phyloP scores from a whole-genome alignment of 768 basidiomycete species.

The Macrocybe gigantea region DNA sequence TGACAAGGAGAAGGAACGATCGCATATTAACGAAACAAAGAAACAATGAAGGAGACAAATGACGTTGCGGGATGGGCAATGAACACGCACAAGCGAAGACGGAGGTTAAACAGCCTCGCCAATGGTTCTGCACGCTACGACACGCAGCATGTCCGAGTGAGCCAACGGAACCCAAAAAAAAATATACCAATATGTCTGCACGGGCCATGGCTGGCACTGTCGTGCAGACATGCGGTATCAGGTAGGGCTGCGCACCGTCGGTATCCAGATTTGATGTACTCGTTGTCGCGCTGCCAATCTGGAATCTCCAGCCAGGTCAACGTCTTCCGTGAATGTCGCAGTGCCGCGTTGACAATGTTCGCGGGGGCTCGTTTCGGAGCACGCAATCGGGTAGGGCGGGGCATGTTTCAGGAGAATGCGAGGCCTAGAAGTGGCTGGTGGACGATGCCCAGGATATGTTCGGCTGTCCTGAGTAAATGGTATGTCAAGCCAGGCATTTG shows the following conservation, averaged over 20 bases:
- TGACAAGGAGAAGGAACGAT: slow-evolving; percentile 14
- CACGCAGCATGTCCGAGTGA: neutral
- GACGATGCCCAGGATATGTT: no score
- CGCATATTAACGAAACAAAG: no score
- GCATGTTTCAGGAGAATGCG: neutral
- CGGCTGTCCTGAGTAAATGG: no score
- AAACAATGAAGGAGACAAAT: slow-evolving; percentile 8
- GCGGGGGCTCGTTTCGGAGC: slow-evolving; percentile 1
- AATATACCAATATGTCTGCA: neutral
- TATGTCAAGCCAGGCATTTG: no score
- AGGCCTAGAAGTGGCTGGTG: no score
- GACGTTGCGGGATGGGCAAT: slow-evolving; percentile 11
- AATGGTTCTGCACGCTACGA: slow-evolving; percentile 50
- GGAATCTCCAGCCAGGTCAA: slow-evolving; percentile 54
- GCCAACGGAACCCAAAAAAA: slow-evolving; percentile 5
- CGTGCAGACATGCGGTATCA: no score
- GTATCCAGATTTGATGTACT: slow-evolving; percentile 66
- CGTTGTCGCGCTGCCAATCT: slow-evolving; percentile 70
- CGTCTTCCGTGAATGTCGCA: slow-evolving; percentile 14
- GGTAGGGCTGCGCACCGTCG: slow-evolving; percentile 41
- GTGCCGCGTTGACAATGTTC: neutral
- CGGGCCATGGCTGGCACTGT: no score
- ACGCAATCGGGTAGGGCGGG: neutral
- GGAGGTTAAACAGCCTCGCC: slow-evolving; percentile 57
- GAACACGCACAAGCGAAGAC: slow-evolving; percentile 57